Percentiles rank a stretch among this genome's conserved stretches.
Conservation (phyloP, 495 filamentous ascomycete genomes). For the Neurospora africana region DNA sequence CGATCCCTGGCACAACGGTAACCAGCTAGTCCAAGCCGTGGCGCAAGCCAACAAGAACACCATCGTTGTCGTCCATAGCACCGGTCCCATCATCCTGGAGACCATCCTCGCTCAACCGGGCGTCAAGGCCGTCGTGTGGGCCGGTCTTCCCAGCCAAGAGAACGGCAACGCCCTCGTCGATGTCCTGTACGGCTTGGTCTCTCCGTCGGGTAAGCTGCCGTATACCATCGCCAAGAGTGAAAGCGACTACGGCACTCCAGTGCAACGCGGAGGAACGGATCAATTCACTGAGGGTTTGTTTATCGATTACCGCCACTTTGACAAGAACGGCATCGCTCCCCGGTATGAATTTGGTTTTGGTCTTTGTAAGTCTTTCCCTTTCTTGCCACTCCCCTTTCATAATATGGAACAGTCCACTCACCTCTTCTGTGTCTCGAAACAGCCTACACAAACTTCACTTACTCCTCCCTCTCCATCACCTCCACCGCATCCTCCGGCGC, state of each 20-base stretch:
- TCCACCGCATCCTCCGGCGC: slow-evolving; percentile 37
- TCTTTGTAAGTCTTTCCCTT: slow-evolving; percentile 38
- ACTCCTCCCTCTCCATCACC: slow-evolving; percentile 33
- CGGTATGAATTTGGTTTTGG: slow-evolving; percentile 55
- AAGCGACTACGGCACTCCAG: slow-evolving; percentile 65
- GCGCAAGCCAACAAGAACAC: slow-evolving; percentile 51
- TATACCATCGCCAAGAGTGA: slow-evolving; percentile 80
- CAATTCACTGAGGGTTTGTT: slow-evolving; percentile 65
- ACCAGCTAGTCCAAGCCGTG: slow-evolving; percentile 59
- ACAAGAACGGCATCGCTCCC: slow-evolving; percentile 47
- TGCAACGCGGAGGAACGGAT: slow-evolving; percentile 43
- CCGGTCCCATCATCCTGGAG: slow-evolving; percentile 79
- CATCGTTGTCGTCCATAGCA: slow-evolving; percentile 89
- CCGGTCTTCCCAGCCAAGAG: slow-evolving; percentile 85
- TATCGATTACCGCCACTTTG: slow-evolving; percentile 83
- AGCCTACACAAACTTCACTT: slow-evolving; percentile 53
- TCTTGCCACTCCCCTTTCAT: background rate
- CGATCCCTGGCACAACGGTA: slow-evolving; percentile 65
- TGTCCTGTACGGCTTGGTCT: slow-evolving; percentile 71
- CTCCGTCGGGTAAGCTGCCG: slow-evolving; percentile 76
- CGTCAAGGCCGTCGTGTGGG: slow-evolving; percentile 76
- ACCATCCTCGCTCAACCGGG: slow-evolving; percentile 64
- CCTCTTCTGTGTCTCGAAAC: slow-evolving; percentile 1
- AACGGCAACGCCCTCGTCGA: slow-evolving; percentile 79
- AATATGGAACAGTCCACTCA: background rate